These are phyloP conservation scores for Suhomyces xylopsoci DNA, from an alignment of 805 yeast genomes.

Conservation along the genomic window DNA sequence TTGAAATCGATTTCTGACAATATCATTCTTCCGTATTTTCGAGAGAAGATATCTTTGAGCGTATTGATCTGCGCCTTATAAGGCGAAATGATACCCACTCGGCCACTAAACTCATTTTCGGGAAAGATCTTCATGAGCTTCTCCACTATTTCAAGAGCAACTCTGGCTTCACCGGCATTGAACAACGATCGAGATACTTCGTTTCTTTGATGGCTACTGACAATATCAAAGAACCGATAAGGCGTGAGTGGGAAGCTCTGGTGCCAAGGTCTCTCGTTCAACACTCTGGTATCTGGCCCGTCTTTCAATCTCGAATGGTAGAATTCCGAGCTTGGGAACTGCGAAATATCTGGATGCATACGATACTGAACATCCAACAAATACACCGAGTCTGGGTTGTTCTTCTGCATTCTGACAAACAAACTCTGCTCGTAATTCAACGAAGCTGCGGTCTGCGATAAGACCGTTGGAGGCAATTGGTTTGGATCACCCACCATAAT, in stretches of 20 bases:
- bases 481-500: constrained; percentile 99
- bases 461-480: constrained; percentile 94
- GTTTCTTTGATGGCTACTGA: constrained; percentile 61
- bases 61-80: constrained; percentile 81
- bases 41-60: constrained; percentile 54
- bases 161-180: constrained; percentile 67
- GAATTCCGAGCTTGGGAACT: constrained; percentile 82
- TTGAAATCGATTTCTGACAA: constrained; percentile 75
- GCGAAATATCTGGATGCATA: constrained; percentile 89
- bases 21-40: constrained; percentile 61
- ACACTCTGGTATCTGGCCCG: constrained; percentile 67
- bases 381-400: constrained; percentile 57
- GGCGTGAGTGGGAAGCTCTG: constrained; percentile 55
- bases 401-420: constrained; percentile 87
- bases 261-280: constrained; percentile 79
- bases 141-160: constrained; percentile 64
- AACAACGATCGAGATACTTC: constrained; percentile 64
- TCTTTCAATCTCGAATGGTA: constrained; percentile 70
- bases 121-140: constrained; percentile 50
- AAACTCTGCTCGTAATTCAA: constrained; percentile 84
- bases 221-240: constrained; percentile 71
- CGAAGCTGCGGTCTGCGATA: constrained; percentile 82
- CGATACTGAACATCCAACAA: constrained; percentile 90
- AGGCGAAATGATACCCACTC: constrained; percentile 90
- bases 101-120: constrained; percentile 56